phyloP scores from a whole-genome alignment of 495 filamentous ascomycete genomes.

The Hypoxylon rickii region DNA sequence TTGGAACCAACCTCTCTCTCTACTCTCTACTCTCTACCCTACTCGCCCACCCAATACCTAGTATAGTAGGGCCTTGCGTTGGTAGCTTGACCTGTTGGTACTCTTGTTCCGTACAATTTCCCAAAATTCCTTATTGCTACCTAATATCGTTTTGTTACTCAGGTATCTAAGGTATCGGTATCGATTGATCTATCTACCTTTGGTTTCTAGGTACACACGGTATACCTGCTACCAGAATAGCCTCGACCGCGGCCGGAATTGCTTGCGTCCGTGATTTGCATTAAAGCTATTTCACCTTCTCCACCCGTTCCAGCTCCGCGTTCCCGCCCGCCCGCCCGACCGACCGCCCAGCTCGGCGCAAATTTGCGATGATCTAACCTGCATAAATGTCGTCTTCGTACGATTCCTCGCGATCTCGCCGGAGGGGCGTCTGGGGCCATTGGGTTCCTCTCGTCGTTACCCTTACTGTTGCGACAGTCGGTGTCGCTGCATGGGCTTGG shows the following conservation, averaged over 20 bases:
- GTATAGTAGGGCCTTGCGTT: too few species aligned
- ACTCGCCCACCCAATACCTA: too few species aligned
- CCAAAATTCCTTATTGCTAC: too few species aligned
- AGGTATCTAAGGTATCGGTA: neutral
- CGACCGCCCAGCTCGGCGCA: neutral
- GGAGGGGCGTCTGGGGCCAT: slow-evolving; percentile 72
- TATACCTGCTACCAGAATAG: neutral
- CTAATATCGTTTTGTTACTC: neutral
- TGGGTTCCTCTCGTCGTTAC: slow-evolving; percentile 87
- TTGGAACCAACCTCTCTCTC: neutral
- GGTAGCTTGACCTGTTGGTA: too few species aligned
- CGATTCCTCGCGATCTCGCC: slow-evolving; percentile 67
- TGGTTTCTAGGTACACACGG: neutral
- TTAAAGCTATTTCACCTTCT: neutral
- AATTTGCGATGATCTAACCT: slow-evolving; percentile 37
- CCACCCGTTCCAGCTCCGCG: neutral
- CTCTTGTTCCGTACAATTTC: too few species aligned
- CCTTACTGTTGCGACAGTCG: slow-evolving; percentile 80
- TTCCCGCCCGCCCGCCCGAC: too few species aligned
- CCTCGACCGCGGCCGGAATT: neutral
- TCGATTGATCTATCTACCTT: neutral
- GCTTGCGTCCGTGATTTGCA: neutral
- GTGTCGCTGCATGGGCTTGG: slow-evolving; percentile 90
- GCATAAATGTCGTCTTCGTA: slow-evolving; percentile 76
- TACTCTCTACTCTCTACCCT: too few species aligned